Conservation (phyloP, 176 grass and related monocot species). For the Eleusine indica region DNA sequence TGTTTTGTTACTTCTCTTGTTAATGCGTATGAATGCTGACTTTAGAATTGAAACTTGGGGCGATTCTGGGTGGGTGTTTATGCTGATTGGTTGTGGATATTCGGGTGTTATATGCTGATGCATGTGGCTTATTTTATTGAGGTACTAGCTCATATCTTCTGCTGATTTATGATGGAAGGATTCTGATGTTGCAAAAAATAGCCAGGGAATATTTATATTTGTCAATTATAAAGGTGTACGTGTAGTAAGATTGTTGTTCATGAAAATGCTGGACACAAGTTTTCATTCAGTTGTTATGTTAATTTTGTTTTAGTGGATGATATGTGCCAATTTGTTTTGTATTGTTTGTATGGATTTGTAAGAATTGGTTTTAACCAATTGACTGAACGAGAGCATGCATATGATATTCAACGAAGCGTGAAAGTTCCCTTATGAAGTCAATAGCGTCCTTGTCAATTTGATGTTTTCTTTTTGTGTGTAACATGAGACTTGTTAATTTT, state of each 20-base stretch:
- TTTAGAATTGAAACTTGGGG: not conserved
- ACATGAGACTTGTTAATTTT: too few species aligned
- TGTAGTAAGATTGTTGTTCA: not conserved
- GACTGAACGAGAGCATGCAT: not conserved
- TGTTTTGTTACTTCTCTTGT: not conserved
- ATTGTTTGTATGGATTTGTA: conserved; percentile 6
- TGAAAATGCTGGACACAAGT: not conserved
- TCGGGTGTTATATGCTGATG: not conserved
- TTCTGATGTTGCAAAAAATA: not conserved
- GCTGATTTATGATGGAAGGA: not conserved
- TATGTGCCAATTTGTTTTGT: not conserved
- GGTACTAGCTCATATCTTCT: not conserved
- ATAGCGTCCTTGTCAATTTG: not conserved
- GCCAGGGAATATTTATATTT: not conserved
- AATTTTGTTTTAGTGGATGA: not conserved
- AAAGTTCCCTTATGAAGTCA: not conserved
- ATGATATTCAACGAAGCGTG: not conserved
- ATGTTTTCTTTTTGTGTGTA: not conserved
- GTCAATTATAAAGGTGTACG: not conserved
- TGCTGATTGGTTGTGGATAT: not conserved
- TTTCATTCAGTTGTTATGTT: not conserved
- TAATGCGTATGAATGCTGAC: not conserved
- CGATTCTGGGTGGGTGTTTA: not conserved
- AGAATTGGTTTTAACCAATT: not conserved
- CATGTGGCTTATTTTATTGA: not conserved